Evolutionary conservation across 495 filamentous ascomycete species (phyloP).

Genomic region (Chaetomium cochliodes): DNA sequence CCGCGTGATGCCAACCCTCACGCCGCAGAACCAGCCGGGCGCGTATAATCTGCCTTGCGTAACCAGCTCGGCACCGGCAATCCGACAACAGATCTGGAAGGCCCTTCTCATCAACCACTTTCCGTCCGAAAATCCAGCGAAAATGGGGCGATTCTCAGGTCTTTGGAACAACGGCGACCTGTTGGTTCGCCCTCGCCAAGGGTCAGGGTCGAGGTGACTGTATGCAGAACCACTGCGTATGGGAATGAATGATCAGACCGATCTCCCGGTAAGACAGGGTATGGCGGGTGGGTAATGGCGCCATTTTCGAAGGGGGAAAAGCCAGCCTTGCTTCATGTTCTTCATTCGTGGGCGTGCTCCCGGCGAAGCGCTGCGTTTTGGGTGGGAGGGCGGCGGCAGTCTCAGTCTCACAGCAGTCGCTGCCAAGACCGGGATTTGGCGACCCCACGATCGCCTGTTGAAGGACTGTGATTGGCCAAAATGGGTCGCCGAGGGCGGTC

Average conservation of each 20-base stretch:
- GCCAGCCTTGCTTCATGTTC: slow-evolving; percentile 16
- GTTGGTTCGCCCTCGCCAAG: not conserved
- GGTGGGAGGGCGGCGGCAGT: slow-evolving; percentile 10
- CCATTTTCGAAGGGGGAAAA: slow-evolving; percentile 31
- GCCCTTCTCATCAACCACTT: not conserved
- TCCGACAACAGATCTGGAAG: not conserved
- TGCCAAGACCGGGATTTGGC: slow-evolving; percentile 12
- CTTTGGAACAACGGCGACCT: not conserved
- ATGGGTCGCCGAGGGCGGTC: slow-evolving; percentile 4
- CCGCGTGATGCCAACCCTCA: not conserved
- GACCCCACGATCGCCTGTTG: not conserved
- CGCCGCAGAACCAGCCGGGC: not conserved
- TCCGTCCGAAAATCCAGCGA: not conserved
- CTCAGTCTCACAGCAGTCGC: not conserved
- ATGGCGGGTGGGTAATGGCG: slow-evolving; percentile 42
- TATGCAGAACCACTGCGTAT: not conserved
- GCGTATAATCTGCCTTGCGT: not conserved
- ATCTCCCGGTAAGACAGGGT: slow-evolving; percentile 25
- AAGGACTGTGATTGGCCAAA: slow-evolving; percentile 25
- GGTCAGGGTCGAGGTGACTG: not conserved
- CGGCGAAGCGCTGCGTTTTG: slow-evolving; percentile 9
- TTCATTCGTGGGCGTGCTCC: not conserved
- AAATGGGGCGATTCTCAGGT: not conserved
- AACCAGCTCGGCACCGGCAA: not conserved
- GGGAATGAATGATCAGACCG: slow-evolving; percentile 28